Conservation (phyloP, 2,329 filamentous ascomycete species). For the Microsporum audouinii region DNA sequence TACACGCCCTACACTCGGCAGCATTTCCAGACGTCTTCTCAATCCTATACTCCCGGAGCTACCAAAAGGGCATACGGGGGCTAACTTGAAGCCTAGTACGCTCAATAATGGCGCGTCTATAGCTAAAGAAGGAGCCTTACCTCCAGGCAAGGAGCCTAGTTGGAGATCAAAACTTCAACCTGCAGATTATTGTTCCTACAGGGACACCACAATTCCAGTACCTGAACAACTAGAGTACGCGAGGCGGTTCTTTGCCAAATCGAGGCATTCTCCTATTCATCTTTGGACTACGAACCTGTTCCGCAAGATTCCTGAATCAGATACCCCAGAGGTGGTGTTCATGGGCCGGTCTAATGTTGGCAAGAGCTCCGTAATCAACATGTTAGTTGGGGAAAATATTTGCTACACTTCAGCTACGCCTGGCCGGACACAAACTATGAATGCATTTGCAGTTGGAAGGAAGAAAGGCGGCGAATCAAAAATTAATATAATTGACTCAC, state of each 20-base stretch:
- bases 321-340: conserved; percentile 52
- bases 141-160: background rate
- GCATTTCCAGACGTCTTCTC: background rate
- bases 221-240: conserved; percentile 35
- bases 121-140: background rate
- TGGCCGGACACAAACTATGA: conserved; percentile 54
- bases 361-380: conserved; percentile 57
- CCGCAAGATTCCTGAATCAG: conserved; percentile 44
- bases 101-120: background rate
- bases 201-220: conserved; percentile 40
- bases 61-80: background rate
- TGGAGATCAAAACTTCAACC: background rate
- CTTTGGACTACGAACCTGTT: conserved; percentile 52
- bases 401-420: conserved; percentile 49
- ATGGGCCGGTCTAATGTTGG: conserved; percentile 60
- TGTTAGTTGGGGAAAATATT: conserved; percentile 42
- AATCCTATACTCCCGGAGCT: background rate
- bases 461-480: conserved; percentile 33
- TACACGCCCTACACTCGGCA: background rate
- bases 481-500: conserved; percentile 57
- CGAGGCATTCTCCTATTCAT: conserved; percentile 41
- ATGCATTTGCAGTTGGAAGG: conserved; percentile 52
- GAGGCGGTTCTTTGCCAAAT: conserved; percentile 35
- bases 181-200: conserved; percentile 30
- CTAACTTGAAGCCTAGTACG: background rate